phyloP scores from a whole-genome alignment of 441 rosid species.

The Aleurites moluccanus region DNA sequence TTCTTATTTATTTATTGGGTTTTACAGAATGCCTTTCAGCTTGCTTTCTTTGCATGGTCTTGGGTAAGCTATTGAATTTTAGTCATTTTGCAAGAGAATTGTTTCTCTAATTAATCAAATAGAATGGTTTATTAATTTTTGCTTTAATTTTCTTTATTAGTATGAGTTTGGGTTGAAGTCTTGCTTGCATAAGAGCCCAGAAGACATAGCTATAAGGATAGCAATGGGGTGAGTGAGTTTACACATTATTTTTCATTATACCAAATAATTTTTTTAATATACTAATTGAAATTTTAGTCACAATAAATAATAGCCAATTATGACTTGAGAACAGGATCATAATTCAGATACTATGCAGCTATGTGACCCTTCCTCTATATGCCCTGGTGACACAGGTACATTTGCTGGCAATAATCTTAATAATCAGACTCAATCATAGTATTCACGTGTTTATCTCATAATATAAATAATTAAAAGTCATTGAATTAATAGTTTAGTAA shows the following conservation, averaged over 20 bases:
- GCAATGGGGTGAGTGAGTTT: conserved; percentile 61
- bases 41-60: conserved; percentile 83
- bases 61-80: conserved; percentile 34
- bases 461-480: no score
- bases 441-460: no score
- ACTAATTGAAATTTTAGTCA: no score
- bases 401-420: no score
- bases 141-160: conserved; percentile 22
- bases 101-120: no score
- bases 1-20: no score
- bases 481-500: no score
- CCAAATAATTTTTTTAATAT: no score
- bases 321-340: conserved; percentile 45
- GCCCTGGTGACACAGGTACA: conserved; percentile 82
- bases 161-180: conserved; percentile 49
- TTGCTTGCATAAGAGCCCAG: conserved; percentile 59
- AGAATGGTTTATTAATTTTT: background rate
- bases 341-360: conserved; percentile 76
- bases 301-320: background rate
- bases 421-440: no score
- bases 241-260: no score
- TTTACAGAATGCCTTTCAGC: conserved; percentile 73
- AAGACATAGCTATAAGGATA: conserved; percentile 59
- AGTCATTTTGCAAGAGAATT: no score
- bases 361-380: conserved; percentile 82